Evolutionary conservation across 306 rosid species (phyloP).

Genomic region (Amphicarpaea edgeworthii): DNA sequence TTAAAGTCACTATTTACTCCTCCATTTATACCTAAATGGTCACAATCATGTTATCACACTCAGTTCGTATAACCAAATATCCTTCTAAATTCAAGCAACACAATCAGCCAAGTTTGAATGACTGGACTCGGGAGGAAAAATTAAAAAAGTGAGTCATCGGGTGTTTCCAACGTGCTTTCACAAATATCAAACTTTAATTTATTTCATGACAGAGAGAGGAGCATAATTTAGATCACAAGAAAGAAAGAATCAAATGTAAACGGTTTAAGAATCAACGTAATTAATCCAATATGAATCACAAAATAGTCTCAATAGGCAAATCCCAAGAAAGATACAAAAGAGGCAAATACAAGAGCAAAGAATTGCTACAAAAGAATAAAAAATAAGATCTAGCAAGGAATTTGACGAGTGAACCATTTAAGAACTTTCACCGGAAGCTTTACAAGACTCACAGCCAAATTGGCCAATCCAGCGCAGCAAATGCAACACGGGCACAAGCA

Average conservation of each 20-base stretch:
- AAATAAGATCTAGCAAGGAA: slow-evolving; percentile 61
- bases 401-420: slow-evolving; percentile 66
- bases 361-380: slow-evolving; percentile 7
- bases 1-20: no score
- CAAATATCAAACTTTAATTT: no score
- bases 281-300: slow-evolving; percentile 15
- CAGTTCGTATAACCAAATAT: no score
- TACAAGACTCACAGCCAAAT: slow-evolving; percentile 73
- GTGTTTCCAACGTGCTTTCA: not conserved
- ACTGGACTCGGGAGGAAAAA: not conserved
- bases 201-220: not conserved
- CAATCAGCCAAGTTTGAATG: not conserved
- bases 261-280: not conserved
- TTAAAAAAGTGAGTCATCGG: not conserved
- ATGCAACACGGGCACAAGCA: slow-evolving; percentile 88
- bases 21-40: no score
- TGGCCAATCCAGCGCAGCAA: slow-evolving; percentile 71
- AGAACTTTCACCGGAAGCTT: slow-evolving; percentile 73
- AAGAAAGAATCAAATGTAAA: slow-evolving; percentile 28
- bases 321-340: not conserved
- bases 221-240: not conserved
- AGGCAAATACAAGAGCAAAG: not conserved
- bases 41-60: no score
- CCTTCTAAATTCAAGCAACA: not conserved
- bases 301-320: not conserved